Percentiles rank a stretch among this genome's conserved stretches.
These are phyloP conservation scores for Casuarina cunninghamiana DNA, from an alignment of 306 rosid species.

Conservation along the genomic window DNA sequence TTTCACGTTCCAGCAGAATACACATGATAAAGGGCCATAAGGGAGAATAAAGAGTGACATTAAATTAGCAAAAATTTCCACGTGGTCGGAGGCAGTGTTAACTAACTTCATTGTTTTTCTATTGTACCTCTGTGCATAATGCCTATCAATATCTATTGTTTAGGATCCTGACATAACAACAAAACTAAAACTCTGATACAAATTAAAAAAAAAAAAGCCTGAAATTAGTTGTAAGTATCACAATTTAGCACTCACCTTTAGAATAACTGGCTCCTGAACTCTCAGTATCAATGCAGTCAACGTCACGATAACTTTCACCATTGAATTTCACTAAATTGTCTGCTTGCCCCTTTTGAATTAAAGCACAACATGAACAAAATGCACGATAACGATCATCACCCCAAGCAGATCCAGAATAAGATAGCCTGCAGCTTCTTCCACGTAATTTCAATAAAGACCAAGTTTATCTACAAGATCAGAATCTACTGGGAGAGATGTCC, in stretches of 20 bases:
- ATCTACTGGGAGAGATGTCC: conserved; percentile 63
- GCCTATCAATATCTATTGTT: not conserved
- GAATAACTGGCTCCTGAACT: not conserved
- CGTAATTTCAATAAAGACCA: conserved; percentile 3
- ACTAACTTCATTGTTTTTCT: not conserved
- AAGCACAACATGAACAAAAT: not conserved
- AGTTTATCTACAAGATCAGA: conserved; percentile 66
- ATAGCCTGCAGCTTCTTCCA: not conserved
- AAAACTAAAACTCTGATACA: no score
- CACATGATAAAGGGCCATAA: no score
- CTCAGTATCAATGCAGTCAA: conserved; percentile 2
- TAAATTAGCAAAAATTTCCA: not conserved
- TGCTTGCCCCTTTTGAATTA: conserved; percentile 2
- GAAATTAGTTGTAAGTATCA: not conserved
- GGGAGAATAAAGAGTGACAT: not conserved
- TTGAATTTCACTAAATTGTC: not conserved
- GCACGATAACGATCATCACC: not conserved
- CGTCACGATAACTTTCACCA: not conserved
- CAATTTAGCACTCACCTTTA: conserved; percentile 10
- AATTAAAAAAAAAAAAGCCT: not conserved
- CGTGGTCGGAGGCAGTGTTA: not conserved
- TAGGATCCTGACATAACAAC: not conserved
- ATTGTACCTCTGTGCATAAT: not conserved
- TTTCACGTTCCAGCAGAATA: no score
- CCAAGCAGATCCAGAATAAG: not conserved